Base-by-base conservation (phyloP, 805 yeast species). In the Tetrapisispora pingtungensis region DNA sequence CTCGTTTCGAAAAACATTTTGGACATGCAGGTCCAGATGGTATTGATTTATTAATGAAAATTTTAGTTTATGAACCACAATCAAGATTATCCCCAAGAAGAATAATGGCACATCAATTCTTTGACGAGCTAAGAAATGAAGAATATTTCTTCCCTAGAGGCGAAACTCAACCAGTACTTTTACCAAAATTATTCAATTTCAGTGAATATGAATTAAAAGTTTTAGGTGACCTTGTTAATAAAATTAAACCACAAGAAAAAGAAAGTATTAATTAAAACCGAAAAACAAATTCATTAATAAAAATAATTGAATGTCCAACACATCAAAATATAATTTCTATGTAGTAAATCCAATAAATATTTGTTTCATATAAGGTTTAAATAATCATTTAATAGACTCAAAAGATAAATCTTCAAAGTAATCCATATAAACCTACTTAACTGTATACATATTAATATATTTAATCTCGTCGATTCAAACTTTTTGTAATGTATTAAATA, bases 11-110 rank as follows among this genome's bases (percentile, higher is more conserved):
- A 50, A 79, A 79, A 55, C 80, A 81, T 40, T 79, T 84, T 57
- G 74, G 85, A 46, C 75, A 83, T 52, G 89, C 95, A 17, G 82
- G 95, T 15, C 79, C 82, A 1, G 85, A 80, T 48, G 97, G 95
- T 22, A 74, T 93, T 47, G 96, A 90, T 62, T 72, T 93, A 52
- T 70, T 93, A 56, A 74, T 83, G 71, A 75, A 75, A 47, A 78
- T 93, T 38, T 74, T 93, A 50, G 95, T 87, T 40, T 93, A 93
- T 66, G 93, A 88, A 50, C 99, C 99, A 14, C 84, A 81, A 42
- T 67, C 71, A 45, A 78, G 99, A 62, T 74, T 86, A 47, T 73
- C 83, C 38, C 90, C 97, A 41, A 75, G 81, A 58, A 75, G 82
- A 54, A 87, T 90, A 8, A 68, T 93, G 72, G 78, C 89, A 7